Conservation (phyloP, 306 rosid species). For the Senna tora region DNA sequence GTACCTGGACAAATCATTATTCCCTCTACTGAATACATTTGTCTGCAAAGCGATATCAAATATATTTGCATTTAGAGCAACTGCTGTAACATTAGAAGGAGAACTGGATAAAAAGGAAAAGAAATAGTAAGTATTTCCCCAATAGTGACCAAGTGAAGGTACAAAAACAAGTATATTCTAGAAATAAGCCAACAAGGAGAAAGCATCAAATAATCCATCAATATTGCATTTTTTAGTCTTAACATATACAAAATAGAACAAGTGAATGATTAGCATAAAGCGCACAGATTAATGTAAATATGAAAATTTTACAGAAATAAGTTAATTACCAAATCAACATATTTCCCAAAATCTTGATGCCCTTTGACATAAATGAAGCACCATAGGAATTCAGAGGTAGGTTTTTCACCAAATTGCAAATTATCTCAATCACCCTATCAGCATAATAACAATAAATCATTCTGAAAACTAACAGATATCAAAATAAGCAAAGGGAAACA, state of each 20-base stretch:
- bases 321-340: constrained; percentile 74
- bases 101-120: constrained; percentile 54
- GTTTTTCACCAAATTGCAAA: constrained; percentile 72
- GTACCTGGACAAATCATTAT: constrained; percentile 67
- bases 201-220: constrained; percentile 25
- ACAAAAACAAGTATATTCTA: constrained; percentile 3
- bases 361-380: constrained; percentile 78
- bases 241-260: constrained; percentile 23
- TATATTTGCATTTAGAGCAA: constrained; percentile 68
- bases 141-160: constrained; percentile 5
- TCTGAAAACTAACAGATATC: constrained; percentile 20
- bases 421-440: constrained; percentile 78
- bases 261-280: constrained; percentile 15
- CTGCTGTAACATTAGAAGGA: constrained; percentile 69
- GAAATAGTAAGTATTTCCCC: constrained; percentile 24
- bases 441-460: constrained; percentile 32
- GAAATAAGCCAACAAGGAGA: constrained; percentile 22
- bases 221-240: not conserved
- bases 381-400: constrained; percentile 61
- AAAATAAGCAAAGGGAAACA: constrained; percentile 11
- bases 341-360: constrained; percentile 68
- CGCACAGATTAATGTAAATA: not conserved
- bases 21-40: constrained; percentile 43
- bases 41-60: constrained; percentile 63
- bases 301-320: constrained; percentile 20